Evolutionary conservation across 1,284 basidiomycete genomes (phyloP).

Genomic region (Blastosporella zonata): DNA sequence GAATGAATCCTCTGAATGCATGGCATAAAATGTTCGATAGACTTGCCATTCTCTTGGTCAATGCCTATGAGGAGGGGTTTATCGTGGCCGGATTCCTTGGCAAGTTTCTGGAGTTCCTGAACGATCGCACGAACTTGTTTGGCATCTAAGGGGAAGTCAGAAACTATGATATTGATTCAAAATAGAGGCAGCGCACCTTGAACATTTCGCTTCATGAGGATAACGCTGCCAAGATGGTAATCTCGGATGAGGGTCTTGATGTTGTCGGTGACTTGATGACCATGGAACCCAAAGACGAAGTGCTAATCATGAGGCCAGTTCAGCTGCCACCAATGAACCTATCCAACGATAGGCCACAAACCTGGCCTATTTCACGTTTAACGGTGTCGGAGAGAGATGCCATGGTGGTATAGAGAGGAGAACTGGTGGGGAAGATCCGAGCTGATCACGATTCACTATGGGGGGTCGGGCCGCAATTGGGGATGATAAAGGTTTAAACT

Average conservation of each 20-base stretch:
- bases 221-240: constrained; percentile 64
- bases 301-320: constrained; percentile 43
- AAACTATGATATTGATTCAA: neutral
- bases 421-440: neutral
- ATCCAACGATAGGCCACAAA: constrained; percentile 17
- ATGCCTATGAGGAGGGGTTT: constrained; percentile 62
- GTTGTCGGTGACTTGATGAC: constrained; percentile 48
- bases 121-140: constrained; percentile 48
- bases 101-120: constrained; percentile 48
- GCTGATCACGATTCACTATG: too few relatives aligned
- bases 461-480: neutral
- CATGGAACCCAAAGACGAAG: constrained; percentile 69
- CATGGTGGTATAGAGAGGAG: constrained; percentile 7
- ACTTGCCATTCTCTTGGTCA: constrained; percentile 67
- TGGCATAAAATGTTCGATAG: constrained; percentile 5
- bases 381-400: constrained; percentile 33
- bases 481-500: too few relatives aligned
- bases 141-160: constrained; percentile 35
- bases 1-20: neutral
- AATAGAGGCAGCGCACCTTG: constrained; percentile 35
- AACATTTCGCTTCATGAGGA: constrained; percentile 68
- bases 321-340: neutral
- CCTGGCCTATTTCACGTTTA: constrained; percentile 55
- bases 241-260: constrained; percentile 55
- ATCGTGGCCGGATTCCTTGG: constrained; percentile 53